Evolutionary conservation across 129 eudicot genomes (phyloP), one percentile per base, ranked within the genome.

Genomic region (Lonicera japonica): DNA sequence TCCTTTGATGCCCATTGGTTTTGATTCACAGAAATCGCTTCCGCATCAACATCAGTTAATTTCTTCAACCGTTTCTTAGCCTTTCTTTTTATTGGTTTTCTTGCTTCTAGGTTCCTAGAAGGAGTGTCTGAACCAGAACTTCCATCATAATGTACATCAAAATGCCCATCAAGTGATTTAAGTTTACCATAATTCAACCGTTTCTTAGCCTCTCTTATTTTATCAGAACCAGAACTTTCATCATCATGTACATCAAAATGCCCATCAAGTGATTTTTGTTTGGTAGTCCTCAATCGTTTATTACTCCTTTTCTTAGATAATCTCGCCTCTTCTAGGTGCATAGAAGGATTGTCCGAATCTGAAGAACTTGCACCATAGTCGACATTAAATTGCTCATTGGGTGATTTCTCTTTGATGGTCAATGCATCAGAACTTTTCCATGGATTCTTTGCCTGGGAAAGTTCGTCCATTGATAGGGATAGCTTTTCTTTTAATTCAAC

Each of bases 1-100:
- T 87, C 98, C 58, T 82, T 74, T 25, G 98, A 77, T 57, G 91
- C 95, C 96, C 96, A 92, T 25, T 88, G 23, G 85, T 64, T 24
- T 71, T 73, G 73, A n/a, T 82, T 70, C 50, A 61, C 22, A 38
- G 43, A 38, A 62, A 77, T 59, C 0, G 16, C 50, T 39, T 58
- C 73, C 34, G 41, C 83, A 36, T 66, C 76, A 29, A 79, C 70
- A 68, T 61, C 48, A 55, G 43, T 20, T 16, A 66, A 63, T 29
- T 63, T 24, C 57, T 85, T 92, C 2, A 58, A 21, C 46, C 73
- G 77, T 75, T 77, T 87, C 61, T 73, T 84, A 29, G 67, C 17
- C 72, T 78, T 80, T 62, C 87, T 82, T 57, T 73, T 81, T 79
- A 71, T 85, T 67, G 75, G 72, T 66, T 66, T 80, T 66, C 61